These are phyloP conservation scores for Ormosia emarginata DNA, from an alignment of 306 rosid genomes.

Conservation along the genomic window DNA sequence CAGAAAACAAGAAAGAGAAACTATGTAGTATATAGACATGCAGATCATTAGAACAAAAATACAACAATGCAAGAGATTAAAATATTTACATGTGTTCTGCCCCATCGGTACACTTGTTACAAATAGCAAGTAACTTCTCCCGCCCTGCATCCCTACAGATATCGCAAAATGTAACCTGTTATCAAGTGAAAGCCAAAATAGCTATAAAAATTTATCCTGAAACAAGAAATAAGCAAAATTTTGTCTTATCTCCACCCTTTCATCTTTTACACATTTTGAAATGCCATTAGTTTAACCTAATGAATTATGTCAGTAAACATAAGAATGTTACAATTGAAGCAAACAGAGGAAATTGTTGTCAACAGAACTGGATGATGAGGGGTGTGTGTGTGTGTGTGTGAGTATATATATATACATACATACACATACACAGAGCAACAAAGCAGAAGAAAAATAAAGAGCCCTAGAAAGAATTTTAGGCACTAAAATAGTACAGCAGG, in stretches of 20 bases:
- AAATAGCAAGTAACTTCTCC: slow-evolving; percentile 13
- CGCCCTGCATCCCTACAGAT: slow-evolving; percentile 33
- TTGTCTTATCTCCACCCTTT: background rate
- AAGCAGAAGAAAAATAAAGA: background rate
- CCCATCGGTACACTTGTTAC: slow-evolving; percentile 29
- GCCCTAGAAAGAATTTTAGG: background rate
- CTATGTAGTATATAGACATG: background rate
- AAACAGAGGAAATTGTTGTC: background rate
- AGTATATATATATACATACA: too few relatives aligned
- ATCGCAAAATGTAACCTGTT: slow-evolving; percentile 33
- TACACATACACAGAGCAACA: background rate
- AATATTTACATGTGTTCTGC: slow-evolving; percentile 36
- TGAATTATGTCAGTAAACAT: background rate
- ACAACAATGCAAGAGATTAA: background rate
- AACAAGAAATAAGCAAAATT: background rate
- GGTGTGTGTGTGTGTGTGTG: background rate
- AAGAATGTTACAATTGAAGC: background rate
- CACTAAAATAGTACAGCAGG: background rate
- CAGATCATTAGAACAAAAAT: background rate
- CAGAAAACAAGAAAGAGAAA: background rate
- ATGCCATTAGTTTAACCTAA: background rate
- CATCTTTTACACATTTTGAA: background rate
- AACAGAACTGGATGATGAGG: background rate
- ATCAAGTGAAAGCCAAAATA: background rate
- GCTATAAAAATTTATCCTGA: background rate